A percentile compares a stretch with the other conserved stretches of the same genome.
These are phyloP conservation scores for Dothideomycetes sp. DNA, from an alignment of 2,329 filamentous ascomycete genomes.

Conservation along the genomic window DNA sequence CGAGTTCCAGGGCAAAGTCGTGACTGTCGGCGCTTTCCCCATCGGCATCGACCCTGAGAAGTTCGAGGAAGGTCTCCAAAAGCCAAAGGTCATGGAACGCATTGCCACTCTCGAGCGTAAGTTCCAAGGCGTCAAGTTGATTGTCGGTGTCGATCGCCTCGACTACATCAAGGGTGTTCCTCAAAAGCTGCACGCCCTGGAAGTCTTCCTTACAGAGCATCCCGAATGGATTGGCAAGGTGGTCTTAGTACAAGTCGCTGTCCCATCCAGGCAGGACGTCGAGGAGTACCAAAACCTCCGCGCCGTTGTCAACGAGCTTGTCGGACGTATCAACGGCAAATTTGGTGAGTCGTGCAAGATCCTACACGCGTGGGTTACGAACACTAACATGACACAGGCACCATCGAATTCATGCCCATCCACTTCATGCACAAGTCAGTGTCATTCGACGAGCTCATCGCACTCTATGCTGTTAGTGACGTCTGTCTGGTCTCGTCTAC, in stretches of 20 bases:
- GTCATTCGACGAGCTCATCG: conserved; percentile 86
- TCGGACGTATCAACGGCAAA: conserved; percentile 92
- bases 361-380: conserved; percentile 14
- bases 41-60: conserved; percentile 98
- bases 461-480: conserved; percentile 85
- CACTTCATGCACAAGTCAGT: conserved; percentile 98
- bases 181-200: conserved; percentile 91
- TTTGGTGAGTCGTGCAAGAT: conserved; percentile 49
- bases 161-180: conserved; percentile 99
- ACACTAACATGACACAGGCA: conserved; percentile 42
- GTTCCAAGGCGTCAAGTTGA: conserved; percentile 91
- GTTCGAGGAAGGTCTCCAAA: conserved; percentile 80
- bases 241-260: conserved; percentile 89
- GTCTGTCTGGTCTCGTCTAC: conserved; percentile 88
- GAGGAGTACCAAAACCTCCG: conserved; percentile 97
- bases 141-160: conserved; percentile 90
- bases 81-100: conserved; percentile 75
- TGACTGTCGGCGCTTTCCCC: conserved; percentile 89
- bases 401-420: conserved; percentile 97
- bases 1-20: conserved; percentile 77
- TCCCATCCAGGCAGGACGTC: conserved; percentile 89
- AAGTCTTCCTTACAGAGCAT: conserved; percentile 93
- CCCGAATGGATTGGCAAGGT: conserved; percentile 98
- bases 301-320: conserved; percentile 91
- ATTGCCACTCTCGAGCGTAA: conserved; percentile 79